Evolutionary conservation across 2,329 filamentous ascomycete genomes (phyloP).

Genomic region (Plenodomus lindquistii): DNA sequence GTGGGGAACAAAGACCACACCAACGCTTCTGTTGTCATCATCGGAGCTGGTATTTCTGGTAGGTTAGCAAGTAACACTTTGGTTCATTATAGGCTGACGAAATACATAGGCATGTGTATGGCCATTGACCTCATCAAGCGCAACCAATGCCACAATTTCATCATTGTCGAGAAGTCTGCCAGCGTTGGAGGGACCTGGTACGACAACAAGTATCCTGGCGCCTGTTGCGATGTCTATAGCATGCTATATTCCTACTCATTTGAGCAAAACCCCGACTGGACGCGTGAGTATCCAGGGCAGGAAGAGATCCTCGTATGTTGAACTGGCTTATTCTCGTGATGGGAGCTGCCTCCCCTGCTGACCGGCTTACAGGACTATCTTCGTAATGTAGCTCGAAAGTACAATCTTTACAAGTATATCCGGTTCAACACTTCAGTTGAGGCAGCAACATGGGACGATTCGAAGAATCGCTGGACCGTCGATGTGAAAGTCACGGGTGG

Average conservation of each 20-base stretch:
- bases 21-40: slow-evolving; percentile 59
- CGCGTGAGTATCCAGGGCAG: slow-evolving; percentile 61
- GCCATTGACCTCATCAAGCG: slow-evolving; percentile 61
- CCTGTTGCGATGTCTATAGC: slow-evolving; percentile 60
- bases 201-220: slow-evolving; percentile 62
- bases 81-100: not conserved
- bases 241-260: slow-evolving; percentile 64
- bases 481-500: slow-evolving; percentile 53
- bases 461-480: slow-evolving; percentile 55
- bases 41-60: slow-evolving; percentile 61
- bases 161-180: slow-evolving; percentile 61
- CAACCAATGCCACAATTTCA: slow-evolving; percentile 58
- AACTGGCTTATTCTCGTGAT: not conserved
- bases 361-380: slow-evolving; percentile 52
- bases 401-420: slow-evolving; percentile 60
- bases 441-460: slow-evolving; percentile 59
- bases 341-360: not conserved
- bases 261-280: slow-evolving; percentile 63
- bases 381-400: slow-evolving; percentile 56
- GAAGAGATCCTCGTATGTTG: slow-evolving; percentile 59
- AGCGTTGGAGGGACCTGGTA: slow-evolving; percentile 59
- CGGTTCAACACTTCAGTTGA: slow-evolving; percentile 61
- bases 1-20: slow-evolving; percentile 57
- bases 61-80: no score
- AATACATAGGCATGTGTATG: slow-evolving; percentile 54